Evolutionary conservation across 2,329 filamentous ascomycete genomes (phyloP).

Genomic region (Atkinsonella hypoxylon): DNA sequence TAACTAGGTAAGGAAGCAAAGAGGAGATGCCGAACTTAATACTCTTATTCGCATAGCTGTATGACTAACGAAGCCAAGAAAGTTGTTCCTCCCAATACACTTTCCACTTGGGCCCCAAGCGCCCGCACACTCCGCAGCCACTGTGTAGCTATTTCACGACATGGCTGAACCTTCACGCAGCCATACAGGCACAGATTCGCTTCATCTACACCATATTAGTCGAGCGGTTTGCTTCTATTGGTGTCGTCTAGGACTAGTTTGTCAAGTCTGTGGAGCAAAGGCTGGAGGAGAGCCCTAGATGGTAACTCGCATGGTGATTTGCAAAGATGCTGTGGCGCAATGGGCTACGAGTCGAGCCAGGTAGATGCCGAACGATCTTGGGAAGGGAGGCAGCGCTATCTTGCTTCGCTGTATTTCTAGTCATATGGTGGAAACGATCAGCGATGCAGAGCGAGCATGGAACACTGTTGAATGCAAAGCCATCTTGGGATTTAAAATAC

Average conservation of each 20-base stretch:
- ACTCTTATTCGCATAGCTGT: too few relatives aligned
- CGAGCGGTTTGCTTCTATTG: neutral
- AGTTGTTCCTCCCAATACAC: too few relatives aligned
- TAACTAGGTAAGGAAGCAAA: too few relatives aligned
- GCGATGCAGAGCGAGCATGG: neutral
- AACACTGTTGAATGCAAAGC: too few relatives aligned
- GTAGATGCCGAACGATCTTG: neutral
- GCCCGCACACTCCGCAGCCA: neutral
- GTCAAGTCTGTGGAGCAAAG: neutral
- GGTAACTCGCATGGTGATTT: neutral
- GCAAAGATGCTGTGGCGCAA: neutral
- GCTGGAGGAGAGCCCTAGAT: neutral
- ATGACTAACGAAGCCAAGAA: neutral
- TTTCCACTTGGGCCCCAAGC: too few relatives aligned
- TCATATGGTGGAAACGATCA: neutral
- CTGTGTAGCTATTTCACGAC: neutral
- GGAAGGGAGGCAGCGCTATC: neutral
- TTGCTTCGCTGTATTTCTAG: neutral
- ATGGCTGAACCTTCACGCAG: neutral
- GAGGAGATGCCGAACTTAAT: neutral
- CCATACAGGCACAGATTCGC: neutral
- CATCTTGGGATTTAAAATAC: too few relatives aligned
- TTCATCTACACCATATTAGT: neutral
- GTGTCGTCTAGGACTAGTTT: neutral
- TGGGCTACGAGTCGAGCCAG: neutral